Conservation (phyloP, 2,329 filamentous ascomycete species). For the Trichoderma guizhouense region DNA sequence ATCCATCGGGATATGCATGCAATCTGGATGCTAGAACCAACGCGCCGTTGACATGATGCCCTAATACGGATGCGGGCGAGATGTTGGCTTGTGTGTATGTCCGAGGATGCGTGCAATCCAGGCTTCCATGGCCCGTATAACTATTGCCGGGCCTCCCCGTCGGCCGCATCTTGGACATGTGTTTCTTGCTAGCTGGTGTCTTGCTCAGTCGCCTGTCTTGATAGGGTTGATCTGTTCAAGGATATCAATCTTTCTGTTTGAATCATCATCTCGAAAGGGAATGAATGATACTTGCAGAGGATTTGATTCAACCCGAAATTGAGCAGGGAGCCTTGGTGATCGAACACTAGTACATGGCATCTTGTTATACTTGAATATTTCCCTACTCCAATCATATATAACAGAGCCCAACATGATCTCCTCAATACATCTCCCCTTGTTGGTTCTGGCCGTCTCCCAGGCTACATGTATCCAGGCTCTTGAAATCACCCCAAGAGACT, state of each 20-base stretch:
- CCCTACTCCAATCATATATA: not conserved
- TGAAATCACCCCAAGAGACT: conserved; percentile 20
- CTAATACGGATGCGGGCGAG: not conserved
- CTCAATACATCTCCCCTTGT: conserved; percentile 16
- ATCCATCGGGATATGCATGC: conserved; percentile 5
- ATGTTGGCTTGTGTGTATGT: not conserved
- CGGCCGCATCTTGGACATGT: not conserved
- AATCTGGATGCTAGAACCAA: conserved; percentile 9
- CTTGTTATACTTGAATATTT: not conserved
- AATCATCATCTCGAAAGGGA: not conserved
- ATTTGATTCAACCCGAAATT: not conserved
- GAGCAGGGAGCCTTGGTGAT: not conserved
- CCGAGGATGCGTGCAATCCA: not conserved
- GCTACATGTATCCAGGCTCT: conserved; percentile 22
- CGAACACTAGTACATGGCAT: not conserved
- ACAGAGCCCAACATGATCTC: conserved; percentile 2
- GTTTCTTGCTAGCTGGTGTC: not conserved
- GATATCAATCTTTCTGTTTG: not conserved
- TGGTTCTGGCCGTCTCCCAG: conserved; percentile 22
- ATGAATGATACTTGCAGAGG: not conserved
- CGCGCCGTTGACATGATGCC: not conserved
- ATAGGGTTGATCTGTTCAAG: conserved; percentile 4
- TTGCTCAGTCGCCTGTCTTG: not conserved
- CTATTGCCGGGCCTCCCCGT: conserved; percentile 7
- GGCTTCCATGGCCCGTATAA: conserved; percentile 2